Conservation (phyloP, 306 rosid species). For the Quercus parvula region DNA sequence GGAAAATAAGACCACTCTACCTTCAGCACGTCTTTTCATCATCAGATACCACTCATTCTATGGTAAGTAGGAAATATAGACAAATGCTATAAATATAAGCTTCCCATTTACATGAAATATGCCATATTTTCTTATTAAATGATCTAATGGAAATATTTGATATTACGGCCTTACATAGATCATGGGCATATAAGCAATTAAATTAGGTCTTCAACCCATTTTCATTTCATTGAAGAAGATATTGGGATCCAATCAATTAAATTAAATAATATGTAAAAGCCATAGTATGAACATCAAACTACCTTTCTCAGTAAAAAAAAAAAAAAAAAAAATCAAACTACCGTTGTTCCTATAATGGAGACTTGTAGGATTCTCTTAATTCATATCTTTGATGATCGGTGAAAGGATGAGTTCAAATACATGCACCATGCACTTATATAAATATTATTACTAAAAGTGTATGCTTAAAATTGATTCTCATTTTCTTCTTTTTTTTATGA, state of each 20-base stretch:
- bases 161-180: constrained; percentile 60
- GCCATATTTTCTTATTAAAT: background rate
- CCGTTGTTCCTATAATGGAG: too few relatives aligned
- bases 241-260: background rate
- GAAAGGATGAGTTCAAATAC: too few relatives aligned
- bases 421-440: too few relatives aligned
- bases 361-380: too few relatives aligned
- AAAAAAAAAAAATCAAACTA: too few relatives aligned
- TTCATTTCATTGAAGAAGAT: background rate
- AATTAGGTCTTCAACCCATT: background rate
- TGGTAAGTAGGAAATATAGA: constrained; percentile 27
- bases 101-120: background rate
- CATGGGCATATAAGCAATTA: constrained; percentile 62
- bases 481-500: too few relatives aligned
- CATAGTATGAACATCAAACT: too few relatives aligned
- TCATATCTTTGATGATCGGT: too few relatives aligned
- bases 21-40: constrained; percentile 70
- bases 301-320: too few relatives aligned
- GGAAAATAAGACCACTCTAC: constrained; percentile 62
- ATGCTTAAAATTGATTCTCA: too few relatives aligned
- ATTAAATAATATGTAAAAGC: background rate
- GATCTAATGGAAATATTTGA: background rate
- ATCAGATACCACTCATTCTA: constrained; percentile 90
- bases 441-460: too few relatives aligned
- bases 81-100: background rate